These are phyloP conservation scores for Paraglomus brasilianum DNA, from an alignment of 192 early-diverging fungal species.

Conservation along the genomic window DNA sequence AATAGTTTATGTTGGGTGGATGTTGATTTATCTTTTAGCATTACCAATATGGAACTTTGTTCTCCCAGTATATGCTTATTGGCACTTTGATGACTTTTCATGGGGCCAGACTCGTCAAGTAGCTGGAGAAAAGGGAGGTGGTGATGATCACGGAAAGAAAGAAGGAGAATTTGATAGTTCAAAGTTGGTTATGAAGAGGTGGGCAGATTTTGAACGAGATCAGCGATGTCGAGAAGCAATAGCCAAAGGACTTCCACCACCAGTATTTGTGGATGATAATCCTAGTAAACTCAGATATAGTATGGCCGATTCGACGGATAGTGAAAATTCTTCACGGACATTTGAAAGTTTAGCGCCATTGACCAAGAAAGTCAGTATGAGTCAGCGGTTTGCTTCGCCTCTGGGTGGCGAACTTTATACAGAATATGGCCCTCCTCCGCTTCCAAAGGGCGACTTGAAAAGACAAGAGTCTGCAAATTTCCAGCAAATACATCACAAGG, in stretches of 20 bases:
- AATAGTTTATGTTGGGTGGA: constrained; percentile 78
- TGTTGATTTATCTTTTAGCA: constrained; percentile 73
- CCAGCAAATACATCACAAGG: background rate
- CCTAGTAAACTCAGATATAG: background rate
- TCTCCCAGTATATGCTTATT: constrained; percentile 73
- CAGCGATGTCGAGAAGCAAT: constrained; percentile 41
- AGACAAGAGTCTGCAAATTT: background rate
- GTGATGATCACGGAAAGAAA: constrained; percentile 58
- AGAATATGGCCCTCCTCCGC: background rate
- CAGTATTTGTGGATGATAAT: constrained; percentile 34
- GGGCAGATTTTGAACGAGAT: constrained; percentile 74
- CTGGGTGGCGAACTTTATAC: background rate
- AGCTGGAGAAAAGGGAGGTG: constrained; percentile 54
- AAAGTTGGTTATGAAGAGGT: constrained; percentile 75
- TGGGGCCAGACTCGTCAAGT: constrained; percentile 82
- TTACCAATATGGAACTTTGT: constrained; percentile 83
- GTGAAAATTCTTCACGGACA: background rate
- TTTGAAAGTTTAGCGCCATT: constrained; percentile 8
- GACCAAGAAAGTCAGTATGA: background rate
- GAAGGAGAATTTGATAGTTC: constrained; percentile 75
- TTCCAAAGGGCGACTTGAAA: background rate
- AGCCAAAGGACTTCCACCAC: constrained; percentile 41
- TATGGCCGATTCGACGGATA: background rate
- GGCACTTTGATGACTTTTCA: constrained; percentile 88
- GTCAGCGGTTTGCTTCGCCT: background rate